A percentile compares a stretch with the other conserved stretches of the same genome.
These are phyloP conservation scores for Sesbania bispinosa DNA, from an alignment of 306 rosid species.

Conservation along the genomic window DNA sequence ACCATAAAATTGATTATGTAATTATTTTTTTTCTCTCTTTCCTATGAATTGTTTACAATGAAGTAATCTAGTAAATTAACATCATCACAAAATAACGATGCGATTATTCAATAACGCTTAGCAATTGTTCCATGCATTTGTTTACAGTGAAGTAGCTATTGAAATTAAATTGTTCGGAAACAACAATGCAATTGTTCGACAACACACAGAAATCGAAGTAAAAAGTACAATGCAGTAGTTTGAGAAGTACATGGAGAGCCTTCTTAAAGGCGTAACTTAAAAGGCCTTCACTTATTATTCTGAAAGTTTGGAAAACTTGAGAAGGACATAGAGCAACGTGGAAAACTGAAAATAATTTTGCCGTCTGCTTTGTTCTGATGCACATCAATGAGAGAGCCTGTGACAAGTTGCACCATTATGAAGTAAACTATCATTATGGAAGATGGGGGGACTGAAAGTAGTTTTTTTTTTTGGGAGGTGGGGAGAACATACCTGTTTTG, in stretches of 20 bases:
- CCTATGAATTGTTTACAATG: no score
- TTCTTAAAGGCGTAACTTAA: no score
- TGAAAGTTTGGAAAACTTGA: background rate
- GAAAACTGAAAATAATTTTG: background rate
- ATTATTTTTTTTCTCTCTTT: no score
- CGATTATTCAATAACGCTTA: background rate
- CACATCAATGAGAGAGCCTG: background rate
- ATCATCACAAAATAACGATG: background rate
- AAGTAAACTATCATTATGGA: background rate
- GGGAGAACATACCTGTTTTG: no score
- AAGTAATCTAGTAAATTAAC: background rate
- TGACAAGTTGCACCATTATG: background rate
- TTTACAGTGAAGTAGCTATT: no score
- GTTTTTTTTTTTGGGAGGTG: no score
- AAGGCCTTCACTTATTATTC: slow-evolving; percentile 4
- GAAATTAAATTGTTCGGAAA: no score
- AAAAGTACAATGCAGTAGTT: background rate
- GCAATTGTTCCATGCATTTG: no score
- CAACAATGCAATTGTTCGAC: no score
- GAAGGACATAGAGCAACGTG: background rate
- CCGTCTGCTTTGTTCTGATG: background rate
- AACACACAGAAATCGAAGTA: background rate
- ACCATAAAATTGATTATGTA: no score
- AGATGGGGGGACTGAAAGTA: no score
- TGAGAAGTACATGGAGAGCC: background rate